phyloP scores from a whole-genome alignment of 108 stramenopile species.

The Skeletonema grethae region DNA sequence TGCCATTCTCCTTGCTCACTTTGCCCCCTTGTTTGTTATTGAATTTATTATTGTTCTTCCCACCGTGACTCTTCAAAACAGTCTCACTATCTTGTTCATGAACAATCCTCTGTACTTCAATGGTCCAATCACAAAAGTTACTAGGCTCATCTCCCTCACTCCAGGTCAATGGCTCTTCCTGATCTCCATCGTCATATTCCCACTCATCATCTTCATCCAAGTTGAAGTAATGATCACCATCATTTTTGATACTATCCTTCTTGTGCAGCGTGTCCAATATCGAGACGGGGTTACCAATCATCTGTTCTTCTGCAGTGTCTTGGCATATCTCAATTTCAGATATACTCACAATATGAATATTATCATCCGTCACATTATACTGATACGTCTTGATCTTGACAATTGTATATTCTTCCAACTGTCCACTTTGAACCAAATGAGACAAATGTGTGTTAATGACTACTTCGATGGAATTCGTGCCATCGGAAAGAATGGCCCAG shows the following conservation, averaged over 20 bases:
- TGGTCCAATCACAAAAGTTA: constrained; percentile 50
- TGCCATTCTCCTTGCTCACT: neutral
- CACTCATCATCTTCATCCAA: constrained; percentile 44
- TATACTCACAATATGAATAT: constrained; percentile 46
- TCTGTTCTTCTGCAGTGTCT: constrained; percentile 2
- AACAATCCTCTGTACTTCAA: constrained; percentile 34
- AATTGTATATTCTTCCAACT: constrained; percentile 32
- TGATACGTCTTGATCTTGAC: constrained; percentile 41
- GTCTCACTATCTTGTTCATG: neutral
- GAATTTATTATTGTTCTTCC: constrained; percentile 1
- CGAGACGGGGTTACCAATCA: constrained; percentile 35
- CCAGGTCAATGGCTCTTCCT: constrained; percentile 51
- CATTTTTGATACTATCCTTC: constrained; percentile 22
- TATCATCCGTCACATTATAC: constrained; percentile 51
- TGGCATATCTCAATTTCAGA: constrained; percentile 16
- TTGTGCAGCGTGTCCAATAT: constrained; percentile 40
- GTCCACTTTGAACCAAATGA: constrained; percentile 37
- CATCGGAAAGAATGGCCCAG: constrained; percentile 49
- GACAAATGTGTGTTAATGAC: constrained; percentile 46
- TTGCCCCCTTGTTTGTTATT: constrained; percentile 12
- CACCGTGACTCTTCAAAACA: neutral
- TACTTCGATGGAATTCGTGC: constrained; percentile 38
- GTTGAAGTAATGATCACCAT: constrained; percentile 43
- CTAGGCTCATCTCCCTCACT: constrained; percentile 26
- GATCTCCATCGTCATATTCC: constrained; percentile 22